Evolutionary conservation across 1,139 yeast genomes (phyloP), one percentile per base, ranked within the genome.

Genomic region (Ashbya aceris): DNA sequence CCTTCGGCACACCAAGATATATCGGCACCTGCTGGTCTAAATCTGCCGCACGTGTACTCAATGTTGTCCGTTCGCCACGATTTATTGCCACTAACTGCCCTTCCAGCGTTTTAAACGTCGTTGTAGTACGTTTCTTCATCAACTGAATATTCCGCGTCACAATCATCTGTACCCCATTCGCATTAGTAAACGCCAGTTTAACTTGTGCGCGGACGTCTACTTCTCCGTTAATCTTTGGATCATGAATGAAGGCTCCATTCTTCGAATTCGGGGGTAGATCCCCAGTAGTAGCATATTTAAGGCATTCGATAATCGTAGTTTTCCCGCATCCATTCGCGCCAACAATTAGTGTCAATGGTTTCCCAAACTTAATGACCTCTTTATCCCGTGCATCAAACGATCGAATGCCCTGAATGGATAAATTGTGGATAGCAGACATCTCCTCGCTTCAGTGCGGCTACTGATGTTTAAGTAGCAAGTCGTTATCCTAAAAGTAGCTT

Each of bases 271-370:
- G 98, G 0, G 99, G 99, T 47, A 89, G 67, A 55, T 83, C 93
- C 5, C 98, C 98, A 0, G 98, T 91, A 9, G 98, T 85, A 14
- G 95, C 93, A 61, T 89, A 91, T 57, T 87, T 79, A 46, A 93
- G 68, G 59, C 96, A 87, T 61, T 93, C 99, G 48, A 93, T 93
- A 42, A 93, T 81, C 1, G 98, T 89, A 0, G 99, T 93, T 61
- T 93, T 93, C n/a, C 99, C 99, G 32, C 96, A 83, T 33, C 98
- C 99, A 65, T 93, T 93, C 46, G 84, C 86, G 0, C 99, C 99
- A 39, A 94, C 95, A 45, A 93, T 91, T 43, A 93, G 69, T 0
- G 98, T 93, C 55, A 93, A 65, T 0, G 99, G 99, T 38, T 77
- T 76, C 8, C 91, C 91, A 63, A 93, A 93, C 56, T 84, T 86